Evolutionary conservation across 805 yeast species (phyloP).

Genomic region (Spathaspora sp.): DNA sequence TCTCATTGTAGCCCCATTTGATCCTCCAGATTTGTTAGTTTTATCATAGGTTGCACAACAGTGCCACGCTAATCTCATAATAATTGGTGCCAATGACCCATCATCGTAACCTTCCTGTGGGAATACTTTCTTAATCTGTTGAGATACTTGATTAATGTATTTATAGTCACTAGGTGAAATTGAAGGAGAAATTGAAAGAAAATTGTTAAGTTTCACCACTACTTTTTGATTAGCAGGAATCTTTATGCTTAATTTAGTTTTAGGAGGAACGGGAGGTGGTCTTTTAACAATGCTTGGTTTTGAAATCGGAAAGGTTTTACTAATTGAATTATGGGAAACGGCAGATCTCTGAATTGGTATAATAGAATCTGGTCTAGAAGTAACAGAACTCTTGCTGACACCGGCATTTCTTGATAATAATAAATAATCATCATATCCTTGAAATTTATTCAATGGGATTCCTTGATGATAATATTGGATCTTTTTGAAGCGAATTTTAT

Average conservation of each 20-base stretch:
- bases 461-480: slow-evolving; percentile 12
- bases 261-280: background rate
- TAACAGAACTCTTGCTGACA: no score
- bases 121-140: slow-evolving; percentile 30
- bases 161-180: slow-evolving; percentile 10
- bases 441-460: slow-evolving; percentile 10
- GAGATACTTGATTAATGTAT: slow-evolving; percentile 4
- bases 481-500: slow-evolving; percentile 13
- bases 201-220: background rate
- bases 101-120: slow-evolving; percentile 51
- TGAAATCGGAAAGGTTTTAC: no score
- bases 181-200: slow-evolving; percentile 4
- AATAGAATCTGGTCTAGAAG: background rate
- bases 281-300: background rate
- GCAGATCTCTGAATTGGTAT: no score
- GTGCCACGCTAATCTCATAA: slow-evolving; percentile 85
- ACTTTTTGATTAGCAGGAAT: background rate
- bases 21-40: slow-evolving; percentile 53
- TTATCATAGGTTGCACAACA: slow-evolving; percentile 77
- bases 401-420: background rate
- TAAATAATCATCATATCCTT: slow-evolving; percentile 17
- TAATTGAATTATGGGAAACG: no score
- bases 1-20: slow-evolving; percentile 55
- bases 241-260: background rate
- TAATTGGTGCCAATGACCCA: slow-evolving; percentile 71